Percentiles rank a stretch among this genome's conserved stretches.
Conservation (phyloP, 2,329 filamentous ascomycete species). For the Sclerotinia minor region DNA sequence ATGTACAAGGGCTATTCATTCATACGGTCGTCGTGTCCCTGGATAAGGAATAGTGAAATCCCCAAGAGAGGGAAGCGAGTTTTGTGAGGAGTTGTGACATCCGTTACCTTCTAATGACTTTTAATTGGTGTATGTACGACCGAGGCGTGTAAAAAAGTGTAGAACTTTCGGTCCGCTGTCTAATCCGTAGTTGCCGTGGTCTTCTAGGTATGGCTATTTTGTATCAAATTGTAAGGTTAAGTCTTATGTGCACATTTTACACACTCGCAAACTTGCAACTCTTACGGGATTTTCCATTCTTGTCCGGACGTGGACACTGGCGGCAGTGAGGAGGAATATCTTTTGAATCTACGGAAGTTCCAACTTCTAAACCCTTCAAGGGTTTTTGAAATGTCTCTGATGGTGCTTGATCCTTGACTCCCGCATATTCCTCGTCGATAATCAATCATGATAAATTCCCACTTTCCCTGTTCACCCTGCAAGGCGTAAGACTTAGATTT, state of each 20-base stretch:
- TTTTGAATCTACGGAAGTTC: background rate
- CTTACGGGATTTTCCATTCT: background rate
- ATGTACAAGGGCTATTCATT: slow-evolving; percentile 18
- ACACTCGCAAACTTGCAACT: background rate
- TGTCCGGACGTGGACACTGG: background rate
- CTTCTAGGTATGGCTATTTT: background rate
- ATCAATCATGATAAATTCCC: slow-evolving; percentile 6
- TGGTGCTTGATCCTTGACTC: slow-evolving; percentile 22
- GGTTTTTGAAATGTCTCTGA: slow-evolving; percentile 6
- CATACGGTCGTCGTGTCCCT: slow-evolving; percentile 19
- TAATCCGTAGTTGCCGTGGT: slow-evolving; percentile 19
- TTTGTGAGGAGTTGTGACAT: slow-evolving; percentile 19
- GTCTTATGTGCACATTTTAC: no score
- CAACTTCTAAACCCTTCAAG: background rate
- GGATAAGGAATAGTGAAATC: slow-evolving; percentile 14
- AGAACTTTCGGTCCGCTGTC: slow-evolving; percentile 20
- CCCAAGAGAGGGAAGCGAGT: slow-evolving; percentile 23
- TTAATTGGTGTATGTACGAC: slow-evolving; percentile 25
- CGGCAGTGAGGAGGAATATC: background rate
- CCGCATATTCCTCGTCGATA: slow-evolving; percentile 24
- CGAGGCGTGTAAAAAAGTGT: slow-evolving; percentile 3
- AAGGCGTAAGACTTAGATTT: background rate
- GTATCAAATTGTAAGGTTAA: background rate
- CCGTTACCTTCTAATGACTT: slow-evolving; percentile 14
- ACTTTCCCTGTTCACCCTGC: slow-evolving; percentile 14